Evolutionary conservation across 1,284 basidiomycete genomes (phyloP).

Genomic region (Austroboletus novae-zelandiae): DNA sequence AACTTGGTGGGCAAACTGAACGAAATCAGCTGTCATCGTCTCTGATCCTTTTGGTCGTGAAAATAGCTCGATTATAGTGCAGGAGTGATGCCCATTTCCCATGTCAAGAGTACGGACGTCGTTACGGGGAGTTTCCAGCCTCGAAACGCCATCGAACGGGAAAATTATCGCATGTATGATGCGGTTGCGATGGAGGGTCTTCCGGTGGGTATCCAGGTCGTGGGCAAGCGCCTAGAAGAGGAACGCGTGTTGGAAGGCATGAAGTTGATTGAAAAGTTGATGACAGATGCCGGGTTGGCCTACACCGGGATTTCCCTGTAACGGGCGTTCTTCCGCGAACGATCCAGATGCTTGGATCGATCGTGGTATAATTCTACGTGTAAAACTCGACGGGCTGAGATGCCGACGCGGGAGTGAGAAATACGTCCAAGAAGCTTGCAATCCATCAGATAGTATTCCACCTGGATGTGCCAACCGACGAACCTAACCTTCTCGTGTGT

Average conservation of each 20-base stretch:
- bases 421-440: no score
- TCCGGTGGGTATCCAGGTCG: slow-evolving; percentile 65
- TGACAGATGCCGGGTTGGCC: slow-evolving; percentile 21
- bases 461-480: no score
- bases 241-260: slow-evolving; percentile 55
- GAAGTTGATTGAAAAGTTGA: slow-evolving; percentile 38
- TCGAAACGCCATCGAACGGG: slow-evolving; percentile 35
- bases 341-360: no score
- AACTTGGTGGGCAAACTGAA: slow-evolving; percentile 36
- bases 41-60: neutral
- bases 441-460: no score
- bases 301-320: slow-evolving; percentile 29
- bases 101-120: slow-evolving; percentile 48
- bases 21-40: neutral
- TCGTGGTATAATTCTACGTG: no score
- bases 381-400: no score
- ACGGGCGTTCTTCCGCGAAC: neutral
- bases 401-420: no score
- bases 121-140: slow-evolving; percentile 27
- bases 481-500: no score
- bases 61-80: slow-evolving; percentile 54
- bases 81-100: slow-evolving; percentile 58
- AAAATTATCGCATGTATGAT: slow-evolving; percentile 52
- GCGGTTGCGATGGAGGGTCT: slow-evolving; percentile 60
- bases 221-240: slow-evolving; percentile 58